Percentiles rank a stretch among this genome's conserved stretches.
Evolutionary conservation across 768 basidiomycete genomes (phyloP).

Genomic region (Lactarius pseudohatsudake): DNA sequence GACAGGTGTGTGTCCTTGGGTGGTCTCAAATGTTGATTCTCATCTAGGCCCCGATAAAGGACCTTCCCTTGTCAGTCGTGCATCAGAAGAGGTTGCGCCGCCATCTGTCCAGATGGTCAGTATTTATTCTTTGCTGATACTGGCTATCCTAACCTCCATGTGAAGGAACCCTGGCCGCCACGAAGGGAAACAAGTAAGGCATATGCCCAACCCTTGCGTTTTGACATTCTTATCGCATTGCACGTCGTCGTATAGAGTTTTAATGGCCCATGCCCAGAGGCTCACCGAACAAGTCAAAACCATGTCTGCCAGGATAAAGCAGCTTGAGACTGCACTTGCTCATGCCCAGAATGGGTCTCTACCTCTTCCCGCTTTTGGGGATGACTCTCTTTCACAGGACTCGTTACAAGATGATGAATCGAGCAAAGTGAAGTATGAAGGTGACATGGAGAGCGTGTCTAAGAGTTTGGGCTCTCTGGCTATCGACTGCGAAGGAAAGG

Average conservation of each 20-base stretch:
- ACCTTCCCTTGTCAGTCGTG: conserved; percentile 57
- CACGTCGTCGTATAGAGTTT: conserved; percentile 40
- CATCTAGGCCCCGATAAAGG: conserved; percentile 33
- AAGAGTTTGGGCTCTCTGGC: conserved; percentile 50
- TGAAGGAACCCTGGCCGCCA: conserved; percentile 49
- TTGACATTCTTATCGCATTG: conserved; percentile 1
- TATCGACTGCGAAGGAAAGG: conserved; percentile 49
- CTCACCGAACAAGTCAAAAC: conserved; percentile 48
- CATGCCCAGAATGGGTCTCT: conserved; percentile 31
- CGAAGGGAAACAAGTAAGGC: conserved; percentile 56
- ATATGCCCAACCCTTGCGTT: background rate
- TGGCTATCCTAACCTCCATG: background rate
- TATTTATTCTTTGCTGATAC: background rate
- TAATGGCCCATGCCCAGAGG: conserved; percentile 50
- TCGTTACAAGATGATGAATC: conserved; percentile 10
- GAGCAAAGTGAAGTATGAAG: conserved; percentile 17
- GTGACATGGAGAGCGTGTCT: conserved; percentile 36
- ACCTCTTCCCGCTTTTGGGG: conserved; percentile 28
- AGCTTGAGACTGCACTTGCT: conserved; percentile 47
- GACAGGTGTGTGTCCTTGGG: conserved; percentile 39
- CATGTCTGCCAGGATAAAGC: conserved; percentile 43
- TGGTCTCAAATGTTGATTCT: background rate
- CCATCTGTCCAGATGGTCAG: conserved; percentile 52
- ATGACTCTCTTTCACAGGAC: conserved; percentile 5
- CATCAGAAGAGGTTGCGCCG: conserved; percentile 51